Conservation (phyloP, 768 basidiomycete species). For the Suillus alpinus region DNA sequence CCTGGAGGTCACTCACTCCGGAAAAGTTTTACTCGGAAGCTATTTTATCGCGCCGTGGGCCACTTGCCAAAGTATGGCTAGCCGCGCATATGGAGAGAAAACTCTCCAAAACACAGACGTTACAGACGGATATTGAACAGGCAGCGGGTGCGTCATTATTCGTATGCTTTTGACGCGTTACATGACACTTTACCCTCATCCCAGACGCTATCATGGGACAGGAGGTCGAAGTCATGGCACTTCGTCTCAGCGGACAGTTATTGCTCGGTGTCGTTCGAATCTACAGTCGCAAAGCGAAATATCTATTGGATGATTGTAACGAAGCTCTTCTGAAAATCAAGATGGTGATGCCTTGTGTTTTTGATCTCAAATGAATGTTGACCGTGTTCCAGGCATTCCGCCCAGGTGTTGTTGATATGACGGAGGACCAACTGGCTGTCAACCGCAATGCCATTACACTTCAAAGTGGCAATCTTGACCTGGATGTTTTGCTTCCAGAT, state of each 20-base stretch:
- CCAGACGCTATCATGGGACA: conserved; percentile 91
- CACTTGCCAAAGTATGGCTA: conserved; percentile 97
- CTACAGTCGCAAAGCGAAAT: conserved; percentile 97
- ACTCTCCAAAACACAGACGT: conserved; percentile 91
- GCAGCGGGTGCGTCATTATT: conserved; percentile 67
- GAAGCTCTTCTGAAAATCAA: conserved; percentile 95
- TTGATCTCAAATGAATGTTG: conserved; percentile 1
- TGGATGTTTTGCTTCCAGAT: conserved; percentile 78
- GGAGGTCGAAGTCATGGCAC: conserved; percentile 89
- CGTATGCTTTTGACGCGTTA: neutral
- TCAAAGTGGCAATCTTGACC: conserved; percentile 70
- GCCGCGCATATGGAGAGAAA: conserved; percentile 99
- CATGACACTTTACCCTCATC: neutral
- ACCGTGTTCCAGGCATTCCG: conserved; percentile 71
- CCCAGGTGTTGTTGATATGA: conserved; percentile 93
- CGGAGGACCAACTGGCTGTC: conserved; percentile 88
- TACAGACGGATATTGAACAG: conserved; percentile 93
- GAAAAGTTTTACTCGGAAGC: conserved; percentile 87
- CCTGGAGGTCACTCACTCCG: neutral
- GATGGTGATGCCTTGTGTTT: conserved; percentile 53
- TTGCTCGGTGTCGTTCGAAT: conserved; percentile 96
- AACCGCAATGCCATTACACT: conserved; percentile 88
- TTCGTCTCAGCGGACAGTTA: conserved; percentile 94
- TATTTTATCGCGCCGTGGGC: conserved; percentile 89
- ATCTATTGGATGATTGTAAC: conserved; percentile 95